Conservation (phyloP, 2,329 filamentous ascomycete genomes). For the Xylariaceae sp. region DNA sequence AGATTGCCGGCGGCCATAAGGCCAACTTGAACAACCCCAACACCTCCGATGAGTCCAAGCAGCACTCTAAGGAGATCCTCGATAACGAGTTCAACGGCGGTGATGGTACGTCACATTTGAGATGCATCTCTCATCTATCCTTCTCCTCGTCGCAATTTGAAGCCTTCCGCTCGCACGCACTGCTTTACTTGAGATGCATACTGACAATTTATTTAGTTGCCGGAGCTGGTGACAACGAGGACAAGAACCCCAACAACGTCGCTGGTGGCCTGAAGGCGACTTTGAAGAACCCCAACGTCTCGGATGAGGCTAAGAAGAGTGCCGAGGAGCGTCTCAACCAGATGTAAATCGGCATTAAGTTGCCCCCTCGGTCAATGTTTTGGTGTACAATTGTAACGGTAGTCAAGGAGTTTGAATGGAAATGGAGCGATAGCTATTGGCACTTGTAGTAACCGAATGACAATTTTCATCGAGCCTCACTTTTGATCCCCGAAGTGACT, state of each 20-base stretch:
- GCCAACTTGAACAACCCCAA: constrained; percentile 57
- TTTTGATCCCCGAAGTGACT: too few species aligned
- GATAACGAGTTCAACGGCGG: constrained; percentile 48
- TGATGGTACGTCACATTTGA: constrained; percentile 28
- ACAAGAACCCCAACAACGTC: constrained; percentile 56
- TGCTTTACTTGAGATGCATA: background rate
- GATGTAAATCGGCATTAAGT: constrained; percentile 27
- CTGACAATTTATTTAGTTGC: constrained; percentile 21
- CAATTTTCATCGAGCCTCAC: too few species aligned
- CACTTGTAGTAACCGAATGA: background rate
- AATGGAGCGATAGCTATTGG: background rate
- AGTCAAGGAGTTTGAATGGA: too few species aligned
- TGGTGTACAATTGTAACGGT: too few species aligned
- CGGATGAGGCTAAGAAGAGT: constrained; percentile 53
- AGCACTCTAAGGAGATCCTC: constrained; percentile 52
- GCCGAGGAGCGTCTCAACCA: constrained; percentile 51
- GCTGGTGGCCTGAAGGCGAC: constrained; percentile 51
- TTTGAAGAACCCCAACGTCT: constrained; percentile 55
- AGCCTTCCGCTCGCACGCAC: background rate
- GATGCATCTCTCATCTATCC: background rate
- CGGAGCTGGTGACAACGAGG: constrained; percentile 32
- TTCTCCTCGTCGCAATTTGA: background rate
- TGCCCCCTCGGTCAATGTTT: too few species aligned
- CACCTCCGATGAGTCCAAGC: constrained; percentile 53
- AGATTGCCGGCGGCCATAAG: constrained; percentile 58